Base-by-base conservation (phyloP, 2,329 filamentous ascomycete species). In the Phialophora tarda region DNA sequence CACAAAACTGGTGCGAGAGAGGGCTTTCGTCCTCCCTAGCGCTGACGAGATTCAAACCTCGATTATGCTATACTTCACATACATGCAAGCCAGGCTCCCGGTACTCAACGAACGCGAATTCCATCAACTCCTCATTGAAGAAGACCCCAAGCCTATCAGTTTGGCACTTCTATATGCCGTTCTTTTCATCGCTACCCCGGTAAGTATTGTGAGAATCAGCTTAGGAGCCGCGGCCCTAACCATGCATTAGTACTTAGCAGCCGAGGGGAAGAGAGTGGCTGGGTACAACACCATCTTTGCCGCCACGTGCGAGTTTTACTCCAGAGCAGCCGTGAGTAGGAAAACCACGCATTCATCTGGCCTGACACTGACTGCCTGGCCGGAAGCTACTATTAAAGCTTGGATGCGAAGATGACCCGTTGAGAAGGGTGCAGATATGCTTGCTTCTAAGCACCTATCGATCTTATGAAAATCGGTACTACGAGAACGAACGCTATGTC, bases 381-480 rank as follows among this genome's bases (percentile, higher is more conserved):
- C 23, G 28, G 26, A 30, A 53, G 50, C 23, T 53, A 14, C 50
- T 53, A 4, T 24, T 53, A 14, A 23, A 28, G 26, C 50, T 53
- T 14, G 50, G 26, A 14, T 53, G 50, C 50, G 50, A 53, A 28
- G 21, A 28, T 14, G 50, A 53, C 23, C 50, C 50, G 23, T 24
- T 53, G 17, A n/a, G 26, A n/a, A 53, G 12, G 50, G 26, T 53
- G 17, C 50, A 53, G 23, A 53, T 53, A 23, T 53, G 50, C 23
- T 23, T 53, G 21, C 50, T 53, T 28, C 23, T 53, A 23, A 53
- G 50, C 50, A 53, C 50, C 26, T 53, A 53, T 17, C 50, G 50
- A 28, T 53, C 50, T 23, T 28, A 53, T 24, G 14, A 23, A 10
- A 53, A 28, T 3, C 50, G 26, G 1, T 53, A 24, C 10, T 28